These are phyloP conservation scores for Cichorium intybus DNA, from an alignment of 140 eudicot species.

Conservation along the genomic window DNA sequence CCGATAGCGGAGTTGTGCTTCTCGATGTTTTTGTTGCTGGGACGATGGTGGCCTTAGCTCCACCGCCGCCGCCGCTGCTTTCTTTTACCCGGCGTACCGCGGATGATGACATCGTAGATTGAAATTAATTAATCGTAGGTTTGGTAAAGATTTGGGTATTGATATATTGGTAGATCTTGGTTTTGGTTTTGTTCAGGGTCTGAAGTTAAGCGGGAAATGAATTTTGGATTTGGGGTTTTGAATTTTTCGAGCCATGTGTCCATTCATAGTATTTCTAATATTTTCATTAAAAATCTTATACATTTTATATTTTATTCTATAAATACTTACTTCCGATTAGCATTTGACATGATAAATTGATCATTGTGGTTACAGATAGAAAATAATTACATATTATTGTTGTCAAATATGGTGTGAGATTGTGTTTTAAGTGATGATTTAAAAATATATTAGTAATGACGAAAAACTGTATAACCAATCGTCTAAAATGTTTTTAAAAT, in stretches of 20 bases:
- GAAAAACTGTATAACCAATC: no score
- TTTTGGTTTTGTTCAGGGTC: not conserved
- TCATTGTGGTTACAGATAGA: no score
- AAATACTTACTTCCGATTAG: no score
- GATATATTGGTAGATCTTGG: not conserved
- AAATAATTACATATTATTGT: no score
- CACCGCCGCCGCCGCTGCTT: conserved; percentile 47
- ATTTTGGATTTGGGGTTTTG: conserved; percentile 13
- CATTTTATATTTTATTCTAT: no score
- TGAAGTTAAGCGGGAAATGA: conserved; percentile 30
- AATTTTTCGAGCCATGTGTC: conserved; percentile 1
- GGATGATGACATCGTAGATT: conserved; percentile 43
- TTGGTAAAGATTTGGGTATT: not conserved
- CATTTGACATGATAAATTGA: no score
- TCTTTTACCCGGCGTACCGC: conserved; percentile 62
- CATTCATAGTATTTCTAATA: not conserved
- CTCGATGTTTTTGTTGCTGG: conserved; percentile 38
- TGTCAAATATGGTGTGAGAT: no score
- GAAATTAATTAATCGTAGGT: not conserved
- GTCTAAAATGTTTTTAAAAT: no score
- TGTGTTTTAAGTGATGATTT: no score
- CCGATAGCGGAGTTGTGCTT: conserved; percentile 57
- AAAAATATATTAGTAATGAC: no score
- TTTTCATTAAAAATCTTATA: no score
- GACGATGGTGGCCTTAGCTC: conserved; percentile 32